Evolutionary conservation across 2,329 filamentous ascomycete species (phyloP).

Genomic region (Sarocladium kiliense): DNA sequence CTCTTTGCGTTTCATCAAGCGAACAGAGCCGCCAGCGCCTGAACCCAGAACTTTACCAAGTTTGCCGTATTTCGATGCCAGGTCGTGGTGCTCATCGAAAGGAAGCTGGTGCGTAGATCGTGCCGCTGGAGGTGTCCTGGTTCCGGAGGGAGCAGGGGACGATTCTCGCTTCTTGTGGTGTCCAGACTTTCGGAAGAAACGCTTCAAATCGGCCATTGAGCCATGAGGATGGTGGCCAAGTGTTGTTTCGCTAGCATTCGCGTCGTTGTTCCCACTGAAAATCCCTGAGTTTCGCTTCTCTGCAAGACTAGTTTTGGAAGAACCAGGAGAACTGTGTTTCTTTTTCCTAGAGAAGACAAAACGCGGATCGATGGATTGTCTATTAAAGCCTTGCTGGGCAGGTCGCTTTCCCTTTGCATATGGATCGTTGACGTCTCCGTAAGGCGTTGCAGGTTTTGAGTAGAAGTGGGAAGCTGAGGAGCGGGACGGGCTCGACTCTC

Average conservation of each 20-base stretch:
- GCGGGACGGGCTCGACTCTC: slow-evolving; percentile 62
- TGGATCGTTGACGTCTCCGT: slow-evolving; percentile 76
- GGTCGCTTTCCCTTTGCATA: slow-evolving; percentile 79
- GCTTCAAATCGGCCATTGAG: slow-evolving; percentile 91
- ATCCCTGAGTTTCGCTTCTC: slow-evolving; percentile 49
- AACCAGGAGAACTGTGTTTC: slow-evolving; percentile 52
- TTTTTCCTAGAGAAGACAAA: slow-evolving; percentile 81
- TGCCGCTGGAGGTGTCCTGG: slow-evolving; percentile 40
- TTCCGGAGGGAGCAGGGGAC: slow-evolving; percentile 53
- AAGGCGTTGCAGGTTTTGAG: slow-evolving; percentile 71
- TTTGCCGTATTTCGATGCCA: slow-evolving; percentile 90
- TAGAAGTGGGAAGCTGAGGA: slow-evolving; percentile 58
- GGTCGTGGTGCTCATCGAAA: slow-evolving; percentile 89
- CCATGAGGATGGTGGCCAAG: slow-evolving; percentile 39
- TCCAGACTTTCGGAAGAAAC: slow-evolving; percentile 77
- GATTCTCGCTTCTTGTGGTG: slow-evolving; percentile 62
- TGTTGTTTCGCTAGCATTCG: slow-evolving; percentile 19
- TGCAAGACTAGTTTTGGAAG: slow-evolving; percentile 46
- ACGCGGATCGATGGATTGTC: slow-evolving; percentile 64
- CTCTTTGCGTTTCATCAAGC: slow-evolving; percentile 87
- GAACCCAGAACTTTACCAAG: slow-evolving; percentile 91
- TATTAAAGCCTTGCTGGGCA: slow-evolving; percentile 58
- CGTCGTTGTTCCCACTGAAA: slow-evolving; percentile 28
- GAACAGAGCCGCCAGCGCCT: slow-evolving; percentile 89
- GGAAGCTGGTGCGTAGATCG: slow-evolving; percentile 62